Conservation (phyloP, 345 rosid genomes). For the Cardamine chenopodiifolia region DNA sequence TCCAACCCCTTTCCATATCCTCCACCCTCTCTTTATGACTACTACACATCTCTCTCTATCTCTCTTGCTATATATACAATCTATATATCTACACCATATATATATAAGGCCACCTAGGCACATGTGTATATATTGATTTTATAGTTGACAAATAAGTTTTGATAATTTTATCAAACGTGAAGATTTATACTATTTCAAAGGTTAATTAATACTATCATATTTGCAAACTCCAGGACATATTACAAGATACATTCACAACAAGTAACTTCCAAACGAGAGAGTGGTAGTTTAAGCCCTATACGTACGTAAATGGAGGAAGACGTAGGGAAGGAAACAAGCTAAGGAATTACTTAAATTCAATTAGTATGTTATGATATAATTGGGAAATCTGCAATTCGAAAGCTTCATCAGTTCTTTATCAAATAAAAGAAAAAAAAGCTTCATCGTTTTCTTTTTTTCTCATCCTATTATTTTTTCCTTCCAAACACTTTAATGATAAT, state of each 20-base stretch:
- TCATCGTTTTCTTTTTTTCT: not conserved
- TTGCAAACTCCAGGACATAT: not conserved
- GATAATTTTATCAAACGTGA: no score
- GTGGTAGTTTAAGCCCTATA: no score
- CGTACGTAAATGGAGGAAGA: not conserved
- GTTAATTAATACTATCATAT: no score
- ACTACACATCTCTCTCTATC: not conserved
- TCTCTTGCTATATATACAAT: not conserved
- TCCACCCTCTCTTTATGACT: slow-evolving; percentile 38
- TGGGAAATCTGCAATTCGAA: slow-evolving; percentile 10
- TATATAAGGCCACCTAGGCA: not conserved
- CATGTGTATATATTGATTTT: slow-evolving; percentile 8
- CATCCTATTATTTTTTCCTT: not conserved
- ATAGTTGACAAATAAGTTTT: not conserved
- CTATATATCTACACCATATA: not conserved
- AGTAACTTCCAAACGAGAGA: not conserved
- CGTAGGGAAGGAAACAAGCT: not conserved
- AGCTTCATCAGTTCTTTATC: no score
- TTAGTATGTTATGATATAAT: not conserved
- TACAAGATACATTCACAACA: not conserved
- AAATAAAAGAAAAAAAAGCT: no score
- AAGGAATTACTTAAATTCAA: not conserved
- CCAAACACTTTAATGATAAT: no score
- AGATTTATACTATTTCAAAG: no score
- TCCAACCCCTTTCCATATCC: slow-evolving; percentile 44